phyloP scores from a whole-genome alignment of 352 stramenopile genomes.

The Globisporangium nodosum region DNA sequence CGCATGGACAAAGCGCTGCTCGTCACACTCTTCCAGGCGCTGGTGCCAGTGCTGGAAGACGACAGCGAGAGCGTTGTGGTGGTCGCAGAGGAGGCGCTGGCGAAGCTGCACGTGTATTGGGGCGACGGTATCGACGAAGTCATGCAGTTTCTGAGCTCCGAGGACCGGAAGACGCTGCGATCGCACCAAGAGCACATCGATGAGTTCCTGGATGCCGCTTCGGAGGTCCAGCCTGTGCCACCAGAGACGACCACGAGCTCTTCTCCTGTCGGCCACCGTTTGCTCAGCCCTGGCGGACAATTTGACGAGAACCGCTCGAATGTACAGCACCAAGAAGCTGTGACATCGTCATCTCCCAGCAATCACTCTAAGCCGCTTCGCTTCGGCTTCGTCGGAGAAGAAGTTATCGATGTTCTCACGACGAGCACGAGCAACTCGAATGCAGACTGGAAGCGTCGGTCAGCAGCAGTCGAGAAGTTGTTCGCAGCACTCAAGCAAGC shows the following conservation, averaged over 20 bases:
- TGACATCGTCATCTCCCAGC: background rate
- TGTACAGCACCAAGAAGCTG: background rate
- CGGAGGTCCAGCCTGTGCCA: background rate
- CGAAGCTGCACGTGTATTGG: conserved; percentile 61
- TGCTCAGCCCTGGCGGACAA: background rate
- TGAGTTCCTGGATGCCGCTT: conserved; percentile 36
- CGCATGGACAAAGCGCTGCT: conserved; percentile 52
- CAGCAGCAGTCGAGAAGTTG: conserved; percentile 51
- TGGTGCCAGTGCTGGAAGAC: conserved; percentile 58
- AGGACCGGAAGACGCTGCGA: conserved; percentile 50
- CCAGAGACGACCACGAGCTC: background rate
- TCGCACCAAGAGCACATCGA: conserved; percentile 43
- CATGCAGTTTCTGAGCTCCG: conserved; percentile 51
- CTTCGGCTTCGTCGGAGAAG: conserved; percentile 45
- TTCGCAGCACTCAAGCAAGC: conserved; percentile 34
- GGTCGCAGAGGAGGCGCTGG: conserved; percentile 53
- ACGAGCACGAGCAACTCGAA: conserved; percentile 51
- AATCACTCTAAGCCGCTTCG: conserved; percentile 9
- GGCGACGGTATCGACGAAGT: conserved; percentile 31
- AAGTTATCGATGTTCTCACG: conserved; percentile 30
- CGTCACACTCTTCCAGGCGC: conserved; percentile 46
- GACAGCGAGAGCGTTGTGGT: conserved; percentile 50
- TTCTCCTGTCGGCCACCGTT: background rate
- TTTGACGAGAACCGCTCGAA: background rate
- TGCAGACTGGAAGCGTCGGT: conserved; percentile 64